Percentiles rank a stretch among this genome's conserved stretches.
Conservation (phyloP, 2,329 filamentous ascomycete species). For the Immersiporthe knoxdaviesiana region DNA sequence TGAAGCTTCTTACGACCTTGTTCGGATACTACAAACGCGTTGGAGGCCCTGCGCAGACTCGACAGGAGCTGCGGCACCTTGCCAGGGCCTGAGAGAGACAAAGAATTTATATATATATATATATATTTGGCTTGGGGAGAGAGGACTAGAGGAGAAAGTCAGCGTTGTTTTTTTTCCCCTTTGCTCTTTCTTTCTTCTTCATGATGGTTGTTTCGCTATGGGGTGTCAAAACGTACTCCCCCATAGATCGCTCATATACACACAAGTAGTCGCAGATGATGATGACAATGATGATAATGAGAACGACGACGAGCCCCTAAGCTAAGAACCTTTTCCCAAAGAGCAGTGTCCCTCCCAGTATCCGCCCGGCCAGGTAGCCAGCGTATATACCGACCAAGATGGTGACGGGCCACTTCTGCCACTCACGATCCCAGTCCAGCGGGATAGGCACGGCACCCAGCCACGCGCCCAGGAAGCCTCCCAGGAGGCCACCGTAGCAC, state of each 20-base stretch:
- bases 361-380: constrained; percentile 74
- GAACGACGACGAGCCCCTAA: background rate
- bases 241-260: background rate
- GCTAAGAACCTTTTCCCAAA: constrained; percentile 49
- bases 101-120: too few relatives aligned
- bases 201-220: too few relatives aligned
- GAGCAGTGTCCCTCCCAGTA: constrained; percentile 57
- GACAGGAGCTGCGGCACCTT: constrained; percentile 16
- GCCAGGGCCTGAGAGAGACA: background rate
- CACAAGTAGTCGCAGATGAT: background rate
- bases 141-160: too few relatives aligned
- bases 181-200: too few relatives aligned
- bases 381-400: constrained; percentile 81
- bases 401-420: constrained; percentile 97
- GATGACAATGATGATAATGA: background rate
- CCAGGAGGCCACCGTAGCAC: constrained; percentile 80
- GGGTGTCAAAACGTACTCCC: background rate
- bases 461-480: constrained; percentile 82
- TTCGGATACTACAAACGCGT: constrained; percentile 19
- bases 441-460: constrained; percentile 93
- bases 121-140: too few relatives aligned
- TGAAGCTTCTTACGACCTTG: background rate
- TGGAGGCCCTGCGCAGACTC: constrained; percentile 19
- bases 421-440: constrained; percentile 97
- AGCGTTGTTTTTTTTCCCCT: too few relatives aligned